Conservation (phyloP, 352 stramenopile species). For the Thalassiosira hispida region DNA sequence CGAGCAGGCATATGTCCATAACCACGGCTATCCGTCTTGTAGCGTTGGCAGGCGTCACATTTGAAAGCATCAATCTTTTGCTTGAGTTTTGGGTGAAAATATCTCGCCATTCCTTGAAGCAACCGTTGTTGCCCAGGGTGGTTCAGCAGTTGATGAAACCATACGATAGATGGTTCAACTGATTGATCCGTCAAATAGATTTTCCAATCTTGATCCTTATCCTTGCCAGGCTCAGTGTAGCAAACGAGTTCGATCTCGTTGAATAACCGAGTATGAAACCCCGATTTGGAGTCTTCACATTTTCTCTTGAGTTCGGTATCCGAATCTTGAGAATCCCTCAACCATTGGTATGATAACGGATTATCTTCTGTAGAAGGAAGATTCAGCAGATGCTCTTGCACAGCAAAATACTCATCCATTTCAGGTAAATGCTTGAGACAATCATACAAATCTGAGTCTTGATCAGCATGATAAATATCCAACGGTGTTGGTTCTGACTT, state of each 20-base stretch:
- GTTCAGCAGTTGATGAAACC: constrained; percentile 43
- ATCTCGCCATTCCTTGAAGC: too few relatives aligned
- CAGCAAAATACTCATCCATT: too few relatives aligned
- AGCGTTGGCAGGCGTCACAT: constrained; percentile 43
- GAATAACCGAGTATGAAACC: not conserved
- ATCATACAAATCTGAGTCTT: too few relatives aligned
- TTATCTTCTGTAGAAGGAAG: not conserved
- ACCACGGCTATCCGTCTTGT: constrained; percentile 23
- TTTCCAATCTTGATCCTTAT: not conserved
- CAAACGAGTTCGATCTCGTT: not conserved
- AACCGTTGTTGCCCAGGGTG: constrained; percentile 37
- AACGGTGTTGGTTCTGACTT: too few relatives aligned
- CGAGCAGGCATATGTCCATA: constrained; percentile 21
- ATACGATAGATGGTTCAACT: constrained; percentile 13
- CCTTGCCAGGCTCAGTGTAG: not conserved
- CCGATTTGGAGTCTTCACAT: not conserved
- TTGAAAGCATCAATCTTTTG: constrained; percentile 12
- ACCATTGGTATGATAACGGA: not conserved
- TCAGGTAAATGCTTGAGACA: too few relatives aligned
- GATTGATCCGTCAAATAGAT: not conserved
- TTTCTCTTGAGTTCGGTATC: not conserved
- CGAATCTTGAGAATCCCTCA: not conserved
- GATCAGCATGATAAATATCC: too few relatives aligned
- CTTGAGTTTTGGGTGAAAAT: constrained; percentile 17
- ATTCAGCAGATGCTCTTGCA: too few relatives aligned